Conservation (phyloP, 2,329 filamentous ascomycete genomes). For the Alternaria ventricosa region DNA sequence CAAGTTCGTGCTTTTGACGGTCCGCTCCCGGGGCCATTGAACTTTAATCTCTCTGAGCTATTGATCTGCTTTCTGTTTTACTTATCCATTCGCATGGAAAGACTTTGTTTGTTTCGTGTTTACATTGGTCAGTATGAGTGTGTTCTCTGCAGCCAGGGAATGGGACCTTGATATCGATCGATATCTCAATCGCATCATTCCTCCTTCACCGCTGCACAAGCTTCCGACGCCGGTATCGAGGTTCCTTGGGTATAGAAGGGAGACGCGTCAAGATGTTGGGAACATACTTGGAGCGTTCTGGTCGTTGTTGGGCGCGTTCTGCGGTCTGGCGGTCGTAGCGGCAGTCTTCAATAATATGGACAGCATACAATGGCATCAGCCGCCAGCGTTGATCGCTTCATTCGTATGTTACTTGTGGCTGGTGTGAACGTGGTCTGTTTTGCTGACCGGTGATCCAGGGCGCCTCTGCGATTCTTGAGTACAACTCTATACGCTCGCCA, state of each 20-base stretch:
- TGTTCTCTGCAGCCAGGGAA: constrained; percentile 17
- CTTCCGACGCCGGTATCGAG: constrained; percentile 71
- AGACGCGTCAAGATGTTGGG: constrained; percentile 49
- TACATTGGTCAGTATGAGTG: neutral
- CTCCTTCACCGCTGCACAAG: constrained; percentile 66
- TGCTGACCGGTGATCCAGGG: constrained; percentile 40
- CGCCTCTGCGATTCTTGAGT: constrained; percentile 56
- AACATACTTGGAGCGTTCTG: constrained; percentile 51
- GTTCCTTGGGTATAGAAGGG: constrained; percentile 62
- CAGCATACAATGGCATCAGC: constrained; percentile 46
- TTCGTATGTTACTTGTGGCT: constrained; percentile 39
- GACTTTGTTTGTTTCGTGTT: neutral
- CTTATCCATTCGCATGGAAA: neutral
- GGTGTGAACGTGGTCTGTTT: neutral
- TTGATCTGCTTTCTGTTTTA: neutral
- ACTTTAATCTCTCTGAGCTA: neutral
- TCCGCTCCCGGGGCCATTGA: neutral
- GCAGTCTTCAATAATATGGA: constrained; percentile 52
- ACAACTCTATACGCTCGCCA: constrained; percentile 55
- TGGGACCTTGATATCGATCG: constrained; percentile 76
- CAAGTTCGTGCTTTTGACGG: neutral
- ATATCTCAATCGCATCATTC: constrained; percentile 74
- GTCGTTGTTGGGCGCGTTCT: constrained; percentile 53
- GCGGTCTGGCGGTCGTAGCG: constrained; percentile 52
- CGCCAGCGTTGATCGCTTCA: constrained; percentile 54